Percentiles rank a stretch among this genome's conserved stretches.
Conservation (phyloP, 2,329 filamentous ascomycete species). For the Penicillium sp. region DNA sequence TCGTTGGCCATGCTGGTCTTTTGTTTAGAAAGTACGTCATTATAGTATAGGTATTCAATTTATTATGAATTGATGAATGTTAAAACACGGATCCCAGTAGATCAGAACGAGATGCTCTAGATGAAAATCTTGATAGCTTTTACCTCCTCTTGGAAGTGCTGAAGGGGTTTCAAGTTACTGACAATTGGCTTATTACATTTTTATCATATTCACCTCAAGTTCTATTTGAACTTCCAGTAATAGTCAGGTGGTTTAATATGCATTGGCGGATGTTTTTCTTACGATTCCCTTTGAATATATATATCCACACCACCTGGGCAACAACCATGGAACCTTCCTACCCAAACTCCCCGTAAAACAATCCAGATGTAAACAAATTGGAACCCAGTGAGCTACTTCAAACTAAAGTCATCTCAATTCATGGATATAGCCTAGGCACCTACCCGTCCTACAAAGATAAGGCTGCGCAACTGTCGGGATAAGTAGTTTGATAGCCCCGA, state of each 20-base stretch:
- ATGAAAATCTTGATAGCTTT: too few species aligned
- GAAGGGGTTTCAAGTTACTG: background rate
- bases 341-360: too few species aligned
- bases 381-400: background rate
- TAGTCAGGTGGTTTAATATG: background rate
- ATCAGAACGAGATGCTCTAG: background rate
- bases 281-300: background rate
- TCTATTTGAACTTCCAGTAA: background rate
- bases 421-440: too few species aligned
- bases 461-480: background rate
- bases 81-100: background rate
- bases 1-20: slow-evolving; percentile 10
- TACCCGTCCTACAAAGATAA: background rate
- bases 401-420: too few species aligned
- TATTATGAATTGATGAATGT: background rate
- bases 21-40: slow-evolving; percentile 6
- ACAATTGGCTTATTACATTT: background rate
- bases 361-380: background rate
- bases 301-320: background rate
- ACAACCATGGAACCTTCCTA: background rate
- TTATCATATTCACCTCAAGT: background rate
- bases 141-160: too few species aligned
- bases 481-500: background rate
- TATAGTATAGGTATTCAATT: slow-evolving; percentile 7
- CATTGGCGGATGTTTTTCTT: too few species aligned